These are phyloP conservation scores for Ganoderma leucocontextum DNA, from an alignment of 1,284 basidiomycete genomes.

Conservation along the genomic window DNA sequence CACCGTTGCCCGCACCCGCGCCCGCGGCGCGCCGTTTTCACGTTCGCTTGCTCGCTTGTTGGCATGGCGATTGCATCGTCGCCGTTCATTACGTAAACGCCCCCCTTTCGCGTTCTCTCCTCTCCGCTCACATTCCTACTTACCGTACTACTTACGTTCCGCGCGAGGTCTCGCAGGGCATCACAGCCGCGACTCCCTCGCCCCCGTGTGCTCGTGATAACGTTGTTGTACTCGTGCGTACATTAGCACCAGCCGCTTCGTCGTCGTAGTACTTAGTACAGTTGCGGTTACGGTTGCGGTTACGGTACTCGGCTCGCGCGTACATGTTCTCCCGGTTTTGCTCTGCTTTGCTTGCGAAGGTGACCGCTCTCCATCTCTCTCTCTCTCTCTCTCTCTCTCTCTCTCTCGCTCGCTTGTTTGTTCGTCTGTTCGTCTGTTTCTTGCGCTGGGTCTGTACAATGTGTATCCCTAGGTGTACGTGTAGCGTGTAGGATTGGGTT, in stretches of 20 bases:
- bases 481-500: conserved; percentile 30
- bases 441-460: conserved; percentile 13
- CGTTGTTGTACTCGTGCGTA: background rate
- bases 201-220: background rate
- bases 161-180: conserved; percentile 1
- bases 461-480: conserved; percentile 36
- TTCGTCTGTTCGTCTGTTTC: background rate
- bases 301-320: background rate
- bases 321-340: background rate
- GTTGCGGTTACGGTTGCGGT: background rate
- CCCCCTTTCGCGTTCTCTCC: conserved; percentile 7
- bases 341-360: conserved; percentile 1
- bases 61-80: conserved; percentile 26
- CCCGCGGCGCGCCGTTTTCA: conserved; percentile 25
- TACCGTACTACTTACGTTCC: background rate
- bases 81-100: background rate
- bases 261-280: background rate
- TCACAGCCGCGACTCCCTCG: background rate
- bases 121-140: conserved; percentile 10
- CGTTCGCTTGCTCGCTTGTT: conserved; percentile 16
- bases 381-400: background rate
- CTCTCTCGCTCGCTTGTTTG: background rate
- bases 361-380: background rate
- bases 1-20: conserved; percentile 19
- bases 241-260: background rate